Base-by-base conservation (phyloP, 1,139 yeast genomes). In the Geotrichum bryndzae region DNA sequence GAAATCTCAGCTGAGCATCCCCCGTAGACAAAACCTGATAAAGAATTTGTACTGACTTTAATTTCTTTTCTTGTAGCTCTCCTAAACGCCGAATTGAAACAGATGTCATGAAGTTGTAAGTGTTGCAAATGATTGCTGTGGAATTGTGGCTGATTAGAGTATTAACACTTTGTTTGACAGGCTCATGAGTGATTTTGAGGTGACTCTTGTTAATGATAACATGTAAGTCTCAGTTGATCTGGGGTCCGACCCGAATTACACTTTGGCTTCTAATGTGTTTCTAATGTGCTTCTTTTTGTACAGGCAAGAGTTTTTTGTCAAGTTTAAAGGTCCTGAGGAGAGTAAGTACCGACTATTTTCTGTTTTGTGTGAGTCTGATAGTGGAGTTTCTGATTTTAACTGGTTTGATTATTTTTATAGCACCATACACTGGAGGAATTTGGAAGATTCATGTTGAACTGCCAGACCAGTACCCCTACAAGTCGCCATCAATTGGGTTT, bases 381-480 rank as follows among this genome's bases (percentile, higher is more conserved):
- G 18, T 18, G 18, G 38, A 23, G 41, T 15, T 15, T 38, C 22
- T 41, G 35, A 27, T 38, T 25, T 13, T 35, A 27, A 38, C 27
- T 33, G 13, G 33, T 35, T 22, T 55, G 56, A 2, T 45, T 13
- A 23, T 25, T n/a, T 25, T 35, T 35, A 33, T 52, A 76, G 79
- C 91, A 0, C 96, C 97, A 1, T 94, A 91, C 73, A 90, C 87
- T 67, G 91, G 90, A 1, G 99, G 99, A 0, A 79, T 82, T 2
- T 94, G 98, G 98, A 87, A 88, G 72, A 80, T 94, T 51, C 89
- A 92, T 69, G 98, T 94, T 23, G 98, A 94, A 73, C 79, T 94
- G 64, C 99, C 99, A 1, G 96, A 90, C 71, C 96, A 89, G 73
- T 94, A 94, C 70, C 99, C 99, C 0, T 90, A 90, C 74, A 92